Evolutionary conservation across 73 alveolate genomes (phyloP).

Genomic region (Paramecium biaurelia): DNA sequence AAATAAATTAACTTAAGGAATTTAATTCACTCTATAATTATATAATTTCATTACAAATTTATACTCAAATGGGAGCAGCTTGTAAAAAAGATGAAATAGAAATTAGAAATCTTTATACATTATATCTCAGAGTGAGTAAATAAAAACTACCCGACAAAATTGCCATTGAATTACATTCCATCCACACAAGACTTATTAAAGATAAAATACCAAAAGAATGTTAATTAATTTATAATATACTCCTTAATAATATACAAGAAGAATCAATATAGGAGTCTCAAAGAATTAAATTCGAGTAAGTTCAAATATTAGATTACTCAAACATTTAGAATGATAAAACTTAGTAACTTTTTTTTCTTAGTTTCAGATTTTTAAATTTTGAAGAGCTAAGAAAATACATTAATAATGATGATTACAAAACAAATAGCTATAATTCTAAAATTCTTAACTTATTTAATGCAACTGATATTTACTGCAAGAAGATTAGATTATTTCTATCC

Average conservation of each 20-base stretch:
- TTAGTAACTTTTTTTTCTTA: neutral
- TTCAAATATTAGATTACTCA: neutral
- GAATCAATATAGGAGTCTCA: neutral
- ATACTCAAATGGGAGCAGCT: neutral
- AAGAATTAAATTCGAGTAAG: neutral
- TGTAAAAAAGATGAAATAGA: neutral
- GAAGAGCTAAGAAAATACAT: neutral
- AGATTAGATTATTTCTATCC: neutral
- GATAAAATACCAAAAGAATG: neutral
- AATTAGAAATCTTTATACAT: neutral
- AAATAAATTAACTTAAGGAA: neutral
- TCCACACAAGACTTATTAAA: neutral
- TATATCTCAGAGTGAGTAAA: neutral
- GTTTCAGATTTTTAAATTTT: neutral
- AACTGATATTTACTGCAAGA: neutral
- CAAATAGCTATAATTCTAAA: no score
- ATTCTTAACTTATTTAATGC: neutral
- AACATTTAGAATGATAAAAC: neutral
- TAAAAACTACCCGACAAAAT: neutral
- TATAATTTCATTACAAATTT: neutral
- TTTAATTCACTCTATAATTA: neutral
- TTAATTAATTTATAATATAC: neutral
- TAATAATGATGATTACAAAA: neutral
- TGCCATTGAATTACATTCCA: neutral
- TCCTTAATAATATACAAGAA: neutral